These are phyloP conservation scores for Toxicodendron radicans DNA, from an alignment of 345 rosid genomes.

Conservation along the genomic window DNA sequence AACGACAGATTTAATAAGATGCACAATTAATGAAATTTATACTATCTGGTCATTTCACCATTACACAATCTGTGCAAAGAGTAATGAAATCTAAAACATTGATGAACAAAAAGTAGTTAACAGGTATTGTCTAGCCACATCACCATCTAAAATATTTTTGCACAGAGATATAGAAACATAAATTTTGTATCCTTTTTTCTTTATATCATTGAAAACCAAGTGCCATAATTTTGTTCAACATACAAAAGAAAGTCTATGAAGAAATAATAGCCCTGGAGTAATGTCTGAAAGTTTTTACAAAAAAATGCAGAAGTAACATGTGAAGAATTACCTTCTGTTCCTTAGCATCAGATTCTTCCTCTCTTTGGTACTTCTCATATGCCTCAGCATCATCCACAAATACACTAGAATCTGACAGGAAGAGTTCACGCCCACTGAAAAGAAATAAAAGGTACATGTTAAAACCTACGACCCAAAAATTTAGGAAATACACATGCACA, in stretches of 20 bases:
- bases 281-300: neutral
- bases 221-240: neutral
- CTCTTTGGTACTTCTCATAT: conserved; percentile 52
- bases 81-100: neutral
- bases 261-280: neutral
- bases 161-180: neutral
- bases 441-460: conserved; percentile 17
- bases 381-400: conserved; percentile 71
- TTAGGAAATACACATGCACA: neutral
- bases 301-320: neutral
- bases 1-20: neutral
- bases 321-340: conserved; percentile 37
- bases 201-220: neutral
- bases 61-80: neutral
- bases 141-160: neutral
- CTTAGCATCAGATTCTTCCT: conserved; percentile 40
- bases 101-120: neutral
- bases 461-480: conserved; percentile 8
- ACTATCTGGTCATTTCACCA: neutral
- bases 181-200: neutral
- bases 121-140: neutral
- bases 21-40: neutral
- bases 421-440: conserved; percentile 66
- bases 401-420: conserved; percentile 51
- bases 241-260: neutral